These are phyloP conservation scores for Sporormia fimetaria DNA, from an alignment of 495 filamentous ascomycete genomes.

Conservation along the genomic window DNA sequence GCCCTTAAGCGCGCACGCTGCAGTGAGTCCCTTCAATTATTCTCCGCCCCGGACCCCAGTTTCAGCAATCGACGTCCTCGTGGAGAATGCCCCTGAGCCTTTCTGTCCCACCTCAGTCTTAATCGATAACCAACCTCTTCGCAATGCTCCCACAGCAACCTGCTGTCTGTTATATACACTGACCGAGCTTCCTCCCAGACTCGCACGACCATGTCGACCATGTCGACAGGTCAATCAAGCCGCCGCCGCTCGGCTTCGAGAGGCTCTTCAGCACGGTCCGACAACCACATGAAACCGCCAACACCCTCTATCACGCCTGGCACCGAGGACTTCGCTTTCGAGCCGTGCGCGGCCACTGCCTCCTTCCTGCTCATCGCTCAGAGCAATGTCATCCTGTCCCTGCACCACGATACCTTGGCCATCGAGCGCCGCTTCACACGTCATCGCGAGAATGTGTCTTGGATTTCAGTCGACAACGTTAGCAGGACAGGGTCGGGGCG, in stretches of 20 bases:
- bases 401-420: constrained; percentile 83
- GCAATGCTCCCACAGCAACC: constrained; percentile 9
- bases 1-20: constrained; percentile 26
- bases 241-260: constrained; percentile 49
- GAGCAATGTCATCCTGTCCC: constrained; percentile 62
- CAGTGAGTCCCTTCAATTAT: constrained; percentile 22
- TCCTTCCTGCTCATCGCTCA: constrained; percentile 81
- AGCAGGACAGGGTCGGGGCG: constrained; percentile 79
- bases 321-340: constrained; percentile 52
- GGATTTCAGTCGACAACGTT: constrained; percentile 82
- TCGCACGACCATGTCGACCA: constrained; percentile 20
- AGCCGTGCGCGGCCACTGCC: constrained; percentile 76
- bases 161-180: constrained; percentile 12
- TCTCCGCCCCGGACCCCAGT: constrained; percentile 19
- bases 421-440: constrained; percentile 78
- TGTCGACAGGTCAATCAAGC: constrained; percentile 16
- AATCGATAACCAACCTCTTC: constrained; percentile 20
- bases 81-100: constrained; percentile 20
- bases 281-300: constrained; percentile 33
- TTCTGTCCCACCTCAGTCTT: constrained; percentile 10
- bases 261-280: constrained; percentile 41
- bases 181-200: constrained; percentile 15
- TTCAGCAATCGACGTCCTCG: constrained; percentile 14
- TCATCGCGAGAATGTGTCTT: constrained; percentile 69
- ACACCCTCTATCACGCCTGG: constrained; percentile 42